Percentiles rank a stretch among this genome's conserved stretches.
These are phyloP conservation scores for Plasmodium gallinaceum DNA, from an alignment of 169 alveolate species.

Conservation along the genomic window DNA sequence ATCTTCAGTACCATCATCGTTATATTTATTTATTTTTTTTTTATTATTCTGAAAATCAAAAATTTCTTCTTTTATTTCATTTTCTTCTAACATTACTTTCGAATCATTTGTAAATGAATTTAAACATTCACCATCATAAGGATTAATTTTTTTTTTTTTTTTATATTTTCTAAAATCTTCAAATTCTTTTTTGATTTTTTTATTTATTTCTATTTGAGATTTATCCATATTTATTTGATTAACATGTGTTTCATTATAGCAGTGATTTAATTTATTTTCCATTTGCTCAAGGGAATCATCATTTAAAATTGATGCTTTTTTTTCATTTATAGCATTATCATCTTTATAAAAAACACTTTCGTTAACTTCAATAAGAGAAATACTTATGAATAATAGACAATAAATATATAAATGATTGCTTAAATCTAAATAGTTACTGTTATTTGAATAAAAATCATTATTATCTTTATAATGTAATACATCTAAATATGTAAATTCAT, in stretches of 20 bases:
- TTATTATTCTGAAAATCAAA: not conserved
- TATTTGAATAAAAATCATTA: conserved; percentile 18
- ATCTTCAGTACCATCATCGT: not conserved
- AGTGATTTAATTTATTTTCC: not conserved
- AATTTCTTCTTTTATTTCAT: conserved; percentile 8
- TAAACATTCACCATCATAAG: not conserved
- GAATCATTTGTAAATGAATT: not conserved
- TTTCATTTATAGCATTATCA: conserved; percentile 37
- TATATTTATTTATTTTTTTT: not conserved
- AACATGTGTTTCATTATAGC: not conserved
- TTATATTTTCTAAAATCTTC: conserved; percentile 2
- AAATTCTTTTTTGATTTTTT: conserved; percentile 4
- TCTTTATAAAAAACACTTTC: conserved; percentile 45
- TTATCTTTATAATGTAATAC: not conserved
- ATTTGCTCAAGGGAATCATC: not conserved
- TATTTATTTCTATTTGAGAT: not conserved
- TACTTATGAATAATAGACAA: conserved; percentile 66
- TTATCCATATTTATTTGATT: not conserved
- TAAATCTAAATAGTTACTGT: conserved; percentile 32
- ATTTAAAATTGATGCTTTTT: not conserved
- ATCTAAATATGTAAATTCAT: not conserved
- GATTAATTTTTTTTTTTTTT: not conserved
- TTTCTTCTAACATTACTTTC: not conserved
- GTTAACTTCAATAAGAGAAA: conserved; percentile 43
- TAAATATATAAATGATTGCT: conserved; percentile 65